Evolutionary conservation across 2,329 filamentous ascomycete genomes (phyloP).

Genomic region (Diaporthe vexans): DNA sequence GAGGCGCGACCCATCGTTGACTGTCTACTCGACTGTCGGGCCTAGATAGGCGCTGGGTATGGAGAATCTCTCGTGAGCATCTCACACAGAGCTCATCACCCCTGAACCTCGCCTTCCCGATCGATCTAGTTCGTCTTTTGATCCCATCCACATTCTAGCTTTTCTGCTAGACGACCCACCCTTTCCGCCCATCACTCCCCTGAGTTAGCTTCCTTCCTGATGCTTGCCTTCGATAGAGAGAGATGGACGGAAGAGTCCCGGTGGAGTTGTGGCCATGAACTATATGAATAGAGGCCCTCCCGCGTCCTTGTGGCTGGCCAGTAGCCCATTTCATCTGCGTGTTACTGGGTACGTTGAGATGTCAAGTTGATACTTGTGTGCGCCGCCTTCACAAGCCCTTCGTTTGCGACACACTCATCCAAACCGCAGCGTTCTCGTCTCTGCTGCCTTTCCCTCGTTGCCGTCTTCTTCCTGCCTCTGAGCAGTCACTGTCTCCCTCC

Average conservation of each 20-base stretch:
- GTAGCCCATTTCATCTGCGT: background rate
- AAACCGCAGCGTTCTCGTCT: background rate
- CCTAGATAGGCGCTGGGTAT: background rate
- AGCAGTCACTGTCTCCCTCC: background rate
- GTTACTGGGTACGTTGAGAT: constrained; percentile 3
- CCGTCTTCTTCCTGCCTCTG: background rate
- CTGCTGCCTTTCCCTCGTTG: background rate
- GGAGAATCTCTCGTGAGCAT: background rate
- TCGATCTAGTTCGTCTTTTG: constrained; percentile 15
- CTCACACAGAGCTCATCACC: background rate
- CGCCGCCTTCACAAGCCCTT: background rate
- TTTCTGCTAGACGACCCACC: constrained; percentile 16
- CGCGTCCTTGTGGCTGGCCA: background rate
- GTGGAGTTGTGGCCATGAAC: background rate
- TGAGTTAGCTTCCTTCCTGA: constrained; percentile 8
- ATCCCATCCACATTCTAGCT: constrained; percentile 23
- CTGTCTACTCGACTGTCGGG: background rate
- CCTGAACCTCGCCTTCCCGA: constrained; percentile 13
- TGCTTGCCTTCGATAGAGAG: background rate
- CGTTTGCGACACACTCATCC: background rate
- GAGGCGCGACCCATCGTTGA: constrained; percentile 7
- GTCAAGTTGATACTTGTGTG: constrained; percentile 11
- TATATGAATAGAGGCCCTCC: constrained; percentile 33
- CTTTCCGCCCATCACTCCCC: constrained; percentile 23
- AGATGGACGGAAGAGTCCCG: background rate